Evolutionary conservation across 768 basidiomycete genomes (phyloP).

Genomic region (Trametes cinnabarina): DNA sequence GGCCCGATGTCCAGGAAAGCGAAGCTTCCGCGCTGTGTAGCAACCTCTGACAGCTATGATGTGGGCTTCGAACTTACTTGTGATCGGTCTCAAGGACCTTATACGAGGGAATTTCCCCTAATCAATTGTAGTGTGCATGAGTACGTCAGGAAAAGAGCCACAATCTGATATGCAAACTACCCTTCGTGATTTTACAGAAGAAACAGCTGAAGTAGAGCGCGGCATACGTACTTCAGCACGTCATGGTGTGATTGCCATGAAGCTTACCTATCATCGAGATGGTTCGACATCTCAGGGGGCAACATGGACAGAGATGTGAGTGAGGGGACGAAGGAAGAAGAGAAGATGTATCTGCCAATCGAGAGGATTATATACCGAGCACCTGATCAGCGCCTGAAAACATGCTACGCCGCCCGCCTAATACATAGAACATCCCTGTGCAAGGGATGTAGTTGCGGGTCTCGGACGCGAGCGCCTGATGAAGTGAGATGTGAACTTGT

Average conservation of each 20-base stretch:
- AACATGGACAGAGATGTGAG: neutral
- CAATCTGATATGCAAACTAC: constrained; percentile 33
- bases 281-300: constrained; percentile 1
- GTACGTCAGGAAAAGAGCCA: neutral
- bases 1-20: constrained; percentile 93
- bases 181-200: constrained; percentile 95
- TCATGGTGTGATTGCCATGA: no score
- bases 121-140: neutral
- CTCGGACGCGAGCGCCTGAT: no score
- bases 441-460: no score
- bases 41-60: neutral
- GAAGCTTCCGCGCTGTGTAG: constrained; percentile 28
- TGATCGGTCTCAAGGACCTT: constrained; percentile 76
- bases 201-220: constrained; percentile 54
- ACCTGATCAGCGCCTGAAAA: neutral
- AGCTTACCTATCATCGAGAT: constrained; percentile 7
- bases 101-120: constrained; percentile 88
- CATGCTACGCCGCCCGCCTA: neutral
- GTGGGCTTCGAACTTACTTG: constrained; percentile 39
- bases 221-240: neutral
- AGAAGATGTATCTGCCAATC: no score
- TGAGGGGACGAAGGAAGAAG: neutral
- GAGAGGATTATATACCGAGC: neutral
- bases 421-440: no score
- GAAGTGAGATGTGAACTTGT: no score